Conservation (phyloP, 805 yeast genomes). For the Debaryomyces maramus region DNA sequence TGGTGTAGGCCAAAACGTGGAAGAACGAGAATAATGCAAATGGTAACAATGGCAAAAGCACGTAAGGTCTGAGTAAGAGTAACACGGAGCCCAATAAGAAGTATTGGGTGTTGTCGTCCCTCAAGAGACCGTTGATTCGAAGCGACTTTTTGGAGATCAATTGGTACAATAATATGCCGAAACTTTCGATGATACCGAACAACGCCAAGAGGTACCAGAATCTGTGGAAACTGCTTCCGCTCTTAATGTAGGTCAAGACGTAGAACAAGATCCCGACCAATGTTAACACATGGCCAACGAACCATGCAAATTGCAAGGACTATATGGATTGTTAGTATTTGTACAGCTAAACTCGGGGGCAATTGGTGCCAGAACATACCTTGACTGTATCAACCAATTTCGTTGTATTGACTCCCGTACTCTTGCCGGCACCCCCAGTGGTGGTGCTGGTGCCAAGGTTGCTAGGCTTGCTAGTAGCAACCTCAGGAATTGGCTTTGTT, state of each 20-base stretch:
- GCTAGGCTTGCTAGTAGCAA: slow-evolving; percentile 2
- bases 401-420: neutral
- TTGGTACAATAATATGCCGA: slow-evolving; percentile 74
- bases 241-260: slow-evolving; percentile 32
- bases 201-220: slow-evolving; percentile 59
- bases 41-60: slow-evolving; percentile 65
- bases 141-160: slow-evolving; percentile 31
- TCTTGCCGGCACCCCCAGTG: neutral
- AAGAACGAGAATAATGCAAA: slow-evolving; percentile 76
- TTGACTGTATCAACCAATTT: slow-evolving; percentile 21
- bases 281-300: slow-evolving; percentile 45
- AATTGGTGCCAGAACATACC: slow-evolving; percentile 13
- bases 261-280: slow-evolving; percentile 30
- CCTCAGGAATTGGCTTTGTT: neutral
- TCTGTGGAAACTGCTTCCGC: slow-evolving; percentile 22
- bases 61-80: slow-evolving; percentile 54
- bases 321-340: slow-evolving; percentile 16
- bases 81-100: slow-evolving; percentile 54
- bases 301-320: slow-evolving; percentile 77
- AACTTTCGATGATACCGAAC: slow-evolving; percentile 67
- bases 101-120: slow-evolving; percentile 74
- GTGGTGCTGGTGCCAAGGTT: slow-evolving; percentile 4
- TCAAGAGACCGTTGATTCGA: slow-evolving; percentile 21
- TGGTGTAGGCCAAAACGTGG: slow-evolving; percentile 74
- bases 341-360: neutral